Base-by-base conservation (phyloP, 2,329 filamentous ascomycete genomes). In the Exophiala lecanii-corni region DNA sequence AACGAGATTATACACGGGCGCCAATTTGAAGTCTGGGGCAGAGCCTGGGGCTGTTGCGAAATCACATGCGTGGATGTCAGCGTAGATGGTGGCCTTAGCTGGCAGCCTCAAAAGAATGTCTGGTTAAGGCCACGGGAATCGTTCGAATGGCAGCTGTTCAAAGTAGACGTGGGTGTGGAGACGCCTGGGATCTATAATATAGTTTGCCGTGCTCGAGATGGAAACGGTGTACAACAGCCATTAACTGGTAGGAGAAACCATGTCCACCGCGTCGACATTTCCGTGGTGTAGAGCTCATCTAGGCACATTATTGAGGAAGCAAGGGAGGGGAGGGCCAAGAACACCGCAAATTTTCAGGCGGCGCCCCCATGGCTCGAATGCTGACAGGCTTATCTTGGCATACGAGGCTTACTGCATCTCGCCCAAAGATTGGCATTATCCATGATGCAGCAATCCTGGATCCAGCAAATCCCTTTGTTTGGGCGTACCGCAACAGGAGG, bases 141-240 rank as follows among this genome's bases (percentile, higher is more conserved):
- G 21, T 54, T 45, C 19, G 49, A 52, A 28, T 54, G 51, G 51
- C 51, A 54, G 36, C 25, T 46, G 10, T 54, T 49, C 19, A 36
- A 34, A 13, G 12, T 41, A 12, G 35, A 28, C 15, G 18, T 50
- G 5, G 21, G 15, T n/a, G 9, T 54, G 9, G n/a, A 36, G 17
- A 15, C 15, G 9, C 39, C 39, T 4, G 51, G 51, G 10, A 43
- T 20, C 16, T 47, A 48, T 33, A 34, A 32, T 5, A 23, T 54
- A 17, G 41, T 45, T 9, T 49, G 45, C 12, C 44, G 38, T 26
- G 51, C 51, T 10, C 49, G 40, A 9, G 49, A 51, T 30, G 25
- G 21, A 12, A 28, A 21, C 13, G 44, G 44, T 17, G 16, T 38
- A 3, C 39, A 41, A 13, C 51, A 54, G 38, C 51, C 49, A 3